Evolutionary conservation across 768 basidiomycete species (phyloP), one percentile per base, ranked within the genome.

Genomic region (Sarcomyxa edulis): DNA sequence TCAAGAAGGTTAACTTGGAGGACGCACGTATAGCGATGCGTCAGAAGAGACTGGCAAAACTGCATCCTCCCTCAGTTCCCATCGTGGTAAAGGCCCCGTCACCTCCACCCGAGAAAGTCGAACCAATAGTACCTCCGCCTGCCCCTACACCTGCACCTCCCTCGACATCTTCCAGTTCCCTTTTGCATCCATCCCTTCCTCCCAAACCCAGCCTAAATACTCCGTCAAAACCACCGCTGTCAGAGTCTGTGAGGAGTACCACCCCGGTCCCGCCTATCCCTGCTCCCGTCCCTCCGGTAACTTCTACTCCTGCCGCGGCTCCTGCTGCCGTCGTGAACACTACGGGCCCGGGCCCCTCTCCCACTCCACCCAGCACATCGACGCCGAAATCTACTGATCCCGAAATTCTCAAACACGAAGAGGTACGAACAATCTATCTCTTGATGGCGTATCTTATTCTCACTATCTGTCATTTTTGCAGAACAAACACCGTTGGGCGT

Each of bases 401-500:
- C 5, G 64, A 81, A 49, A 70, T 84, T 42, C 46, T 58, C 11
- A 71, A 71, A 55, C 67, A 72, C 34, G 82, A 86, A 61, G 81
- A 84, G 56, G 86, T 84, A 52, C 46, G 49, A 29, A 40, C n/a
- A 35, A 40, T 28, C 36, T 33, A 21, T 37, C 45, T 37, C 32
- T 37, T 30, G 42, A 37, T 32, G 34, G 32, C 35, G 40, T 16
- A 29, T 16, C 15, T 32, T 27, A 29, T 39, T 40, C 23, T 38
- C 41, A 26, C 34, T 15, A 27, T 35, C n/a, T 15, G 35, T 37
- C 21, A 23, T 32, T 11, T 48, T 31, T 42, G 14, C 51, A 90
- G 89, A 81, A 78, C 58, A 86, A 88, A 49, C 74, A 81, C 44
- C 75, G 84, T 3, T 77, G 79, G 70, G 66, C 85, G 5, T 93